Base-by-base conservation (phyloP, 805 yeast species). In the Metschnikowia lunata region DNA sequence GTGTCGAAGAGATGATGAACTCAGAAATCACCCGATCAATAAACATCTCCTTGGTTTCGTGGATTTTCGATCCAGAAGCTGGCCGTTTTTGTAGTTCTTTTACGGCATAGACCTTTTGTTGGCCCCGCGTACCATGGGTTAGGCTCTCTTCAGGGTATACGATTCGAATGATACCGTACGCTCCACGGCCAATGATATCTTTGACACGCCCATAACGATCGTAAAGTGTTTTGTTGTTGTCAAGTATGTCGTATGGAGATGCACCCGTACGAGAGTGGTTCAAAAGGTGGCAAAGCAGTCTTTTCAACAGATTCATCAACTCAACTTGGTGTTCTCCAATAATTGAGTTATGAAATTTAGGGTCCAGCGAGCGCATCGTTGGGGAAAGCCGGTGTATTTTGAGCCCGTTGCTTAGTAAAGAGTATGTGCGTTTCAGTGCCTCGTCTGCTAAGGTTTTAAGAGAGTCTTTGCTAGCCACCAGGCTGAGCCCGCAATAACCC, bases 1-100 rank as follows among this genome's bases (percentile, higher is more conserved):
- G 72, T 28, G 87, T 83, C 33, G 82, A 82, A 0, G 95, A 82
- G 38, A 90, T 86, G 61, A 93, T 87, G 70, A 91, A 90, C 60
- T 93, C 98, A 8, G 95, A 84, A 11, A 95, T 83, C 43, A 88
- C 80, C 15, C 97, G 77, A 41, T 83, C 82, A 39, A 79, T 74
- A 60, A 80, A 85, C 56, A 71, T 74, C 37, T 69, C 71, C 34
- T 46, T 49, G 13, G 60, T 38, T 39, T 66, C 71, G 27, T 54
- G 51, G 26, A 45, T 33, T 32, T 50, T 55, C 7, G 50, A 35
- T 11, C 51, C 39, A 13, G 34, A 36, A 3, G 42, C 50, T 5
- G 55, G 50, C 13, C 61, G 53, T 31, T 54, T 54, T 37, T 51
- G 55, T 29, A 66, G 52, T 43, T 66, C 71, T 34, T 67, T 67